Percentiles rank a stretch among this genome's conserved stretches.
These are phyloP conservation scores for Cornus florida DNA, from an alignment of 148 eudicot species.

Conservation along the genomic window DNA sequence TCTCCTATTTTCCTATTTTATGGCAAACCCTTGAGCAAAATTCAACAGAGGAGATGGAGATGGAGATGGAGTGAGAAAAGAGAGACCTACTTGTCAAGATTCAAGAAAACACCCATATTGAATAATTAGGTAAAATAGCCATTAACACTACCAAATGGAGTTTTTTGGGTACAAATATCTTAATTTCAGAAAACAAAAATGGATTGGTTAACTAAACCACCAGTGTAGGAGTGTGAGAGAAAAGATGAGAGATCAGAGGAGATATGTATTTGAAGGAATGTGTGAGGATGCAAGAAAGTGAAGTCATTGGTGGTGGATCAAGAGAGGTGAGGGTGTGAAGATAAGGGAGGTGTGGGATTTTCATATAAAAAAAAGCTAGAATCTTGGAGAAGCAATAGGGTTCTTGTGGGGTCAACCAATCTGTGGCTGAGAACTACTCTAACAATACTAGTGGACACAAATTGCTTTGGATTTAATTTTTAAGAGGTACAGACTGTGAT, in stretches of 20 bases:
- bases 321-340: neutral
- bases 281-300: neutral
- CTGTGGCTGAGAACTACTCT: neutral
- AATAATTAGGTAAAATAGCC: neutral
- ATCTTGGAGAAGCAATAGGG: neutral
- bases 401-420: neutral
- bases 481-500: no score
- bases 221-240: neutral
- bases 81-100: neutral
- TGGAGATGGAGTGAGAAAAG: neutral
- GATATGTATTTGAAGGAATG: neutral
- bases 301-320: conserved; percentile 9
- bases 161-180: neutral
- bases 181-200: neutral
- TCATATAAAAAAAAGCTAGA: neutral
- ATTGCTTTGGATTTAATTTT: neutral
- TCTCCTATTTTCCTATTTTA: no score
- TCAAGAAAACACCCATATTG: neutral
- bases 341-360: neutral
- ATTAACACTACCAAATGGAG: neutral
- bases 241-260: neutral
- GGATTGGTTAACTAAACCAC: no score
- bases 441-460: neutral
- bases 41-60: neutral
- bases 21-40: neutral